phyloP scores from a whole-genome alignment of 2,329 filamentous ascomycete genomes.

The Mycosphaerelloides madeirae region DNA sequence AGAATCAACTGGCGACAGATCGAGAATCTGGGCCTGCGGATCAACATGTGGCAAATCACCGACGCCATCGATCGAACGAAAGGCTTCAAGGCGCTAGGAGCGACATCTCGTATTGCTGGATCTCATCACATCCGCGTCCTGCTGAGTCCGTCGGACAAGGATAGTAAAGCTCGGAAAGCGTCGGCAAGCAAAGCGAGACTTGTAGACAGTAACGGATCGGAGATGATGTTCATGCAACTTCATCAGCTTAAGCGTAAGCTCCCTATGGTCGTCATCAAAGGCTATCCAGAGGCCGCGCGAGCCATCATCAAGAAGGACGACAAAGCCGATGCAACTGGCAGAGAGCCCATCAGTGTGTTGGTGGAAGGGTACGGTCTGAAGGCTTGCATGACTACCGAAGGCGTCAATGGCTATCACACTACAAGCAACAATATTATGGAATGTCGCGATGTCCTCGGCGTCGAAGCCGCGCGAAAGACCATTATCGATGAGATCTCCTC shows the following conservation, averaged over 20 bases:
- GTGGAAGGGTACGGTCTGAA: constrained; percentile 93
- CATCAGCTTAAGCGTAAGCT: constrained; percentile 80
- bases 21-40: constrained; percentile 73
- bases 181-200: constrained; percentile 35
- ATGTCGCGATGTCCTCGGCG: constrained; percentile 78
- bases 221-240: constrained; percentile 69
- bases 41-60: constrained; percentile 68
- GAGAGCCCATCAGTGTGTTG: constrained; percentile 52
- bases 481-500: constrained; percentile 82
- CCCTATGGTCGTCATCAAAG: constrained; percentile 79
- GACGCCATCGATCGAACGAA: constrained; percentile 73
- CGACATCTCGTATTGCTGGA: constrained; percentile 24
- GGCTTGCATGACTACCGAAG: constrained; percentile 87
- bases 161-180: constrained; percentile 29
- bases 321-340: constrained; percentile 59
- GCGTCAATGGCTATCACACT: constrained; percentile 72
- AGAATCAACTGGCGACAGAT: constrained; percentile 77
- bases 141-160: constrained; percentile 50
- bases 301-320: constrained; percentile 85
- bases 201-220: constrained; percentile 45
- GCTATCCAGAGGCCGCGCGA: constrained; percentile 77
- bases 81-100: constrained; percentile 62
- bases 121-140: constrained; percentile 61
- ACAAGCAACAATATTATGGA: constrained; percentile 88
- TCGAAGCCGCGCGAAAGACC: constrained; percentile 85